Conservation (phyloP, 2,329 filamentous ascomycete species). For the Diaporthe nobilis region DNA sequence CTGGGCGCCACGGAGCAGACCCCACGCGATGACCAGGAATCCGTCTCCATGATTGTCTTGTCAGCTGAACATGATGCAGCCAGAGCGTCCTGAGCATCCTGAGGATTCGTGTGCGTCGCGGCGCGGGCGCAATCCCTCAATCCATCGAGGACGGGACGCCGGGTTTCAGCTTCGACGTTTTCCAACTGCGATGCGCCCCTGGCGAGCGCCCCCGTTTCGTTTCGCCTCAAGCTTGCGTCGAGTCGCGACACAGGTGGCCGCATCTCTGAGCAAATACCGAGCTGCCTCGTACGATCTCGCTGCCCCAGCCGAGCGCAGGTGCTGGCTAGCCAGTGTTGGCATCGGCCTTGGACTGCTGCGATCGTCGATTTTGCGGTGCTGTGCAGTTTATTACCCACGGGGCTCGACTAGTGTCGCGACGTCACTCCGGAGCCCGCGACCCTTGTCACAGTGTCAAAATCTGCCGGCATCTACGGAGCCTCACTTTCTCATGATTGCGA, state of each 20-base stretch:
- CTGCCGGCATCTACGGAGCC: constrained; percentile 43
- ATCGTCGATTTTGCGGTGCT: constrained; percentile 29
- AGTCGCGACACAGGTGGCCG: constrained; percentile 9
- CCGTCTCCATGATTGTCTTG: constrained; percentile 15
- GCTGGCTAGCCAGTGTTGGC: neutral
- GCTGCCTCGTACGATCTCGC: constrained; percentile 23
- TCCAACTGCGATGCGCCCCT: constrained; percentile 8
- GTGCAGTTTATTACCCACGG: constrained; percentile 10
- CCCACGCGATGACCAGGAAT: neutral
- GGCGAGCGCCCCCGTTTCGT: constrained; percentile 16
- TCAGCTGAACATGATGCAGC: constrained; percentile 5
- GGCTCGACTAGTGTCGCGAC: constrained; percentile 28
- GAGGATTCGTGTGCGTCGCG: neutral
- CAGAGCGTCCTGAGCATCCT: constrained; percentile 6
- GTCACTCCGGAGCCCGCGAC: constrained; percentile 15
- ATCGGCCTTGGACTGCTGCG: constrained; percentile 21
- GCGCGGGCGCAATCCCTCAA: constrained; percentile 10
- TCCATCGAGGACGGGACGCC: neutral
- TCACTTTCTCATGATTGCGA: constrained; percentile 37
- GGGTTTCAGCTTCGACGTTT: constrained; percentile 22
- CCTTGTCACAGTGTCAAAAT: constrained; percentile 39
- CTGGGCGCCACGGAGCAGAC: constrained; percentile 17
- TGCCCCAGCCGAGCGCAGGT: neutral
- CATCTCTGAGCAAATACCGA: neutral
- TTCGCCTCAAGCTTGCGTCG: constrained; percentile 9